Evolutionary conservation across 805 yeast genomes (phyloP), one percentile per base, ranked within the genome.

Genomic region (Teunomyces aglyptinius): DNA sequence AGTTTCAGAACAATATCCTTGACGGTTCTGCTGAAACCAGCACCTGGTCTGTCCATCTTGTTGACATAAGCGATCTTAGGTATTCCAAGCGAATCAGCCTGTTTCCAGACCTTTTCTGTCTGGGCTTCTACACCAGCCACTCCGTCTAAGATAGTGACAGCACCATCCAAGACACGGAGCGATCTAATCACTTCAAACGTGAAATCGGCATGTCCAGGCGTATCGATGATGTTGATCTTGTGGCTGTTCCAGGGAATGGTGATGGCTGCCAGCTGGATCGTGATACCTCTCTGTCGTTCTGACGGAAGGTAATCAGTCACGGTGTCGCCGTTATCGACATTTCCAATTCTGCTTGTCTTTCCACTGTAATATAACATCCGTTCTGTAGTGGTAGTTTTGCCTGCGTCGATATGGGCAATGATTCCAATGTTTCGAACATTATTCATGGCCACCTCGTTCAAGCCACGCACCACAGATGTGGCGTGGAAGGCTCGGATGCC

Each of bases 111-210:
- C 59, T 90, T 92, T 61, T 91, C 97, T 0, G 99, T 92, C 65
- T 94, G 98, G 0, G 98, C 94, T 63, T 94, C 99, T 1, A 94
- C 99, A 10, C 99, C 99, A 2, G 97, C 97, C 6, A 92, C 98
- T 1, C 88, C 96, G 68, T 94, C 99, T 44, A 94, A 67, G 7
- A 94, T 87, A 0, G 96, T 86, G 6, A 94, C 95, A 1, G 92
- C 95, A 3, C 98, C 97, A 68, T 94, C 99, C 7, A 94, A 70
- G 1, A 94, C 97, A 51, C 97, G 77, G 47, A 94, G 74, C 0
- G 98, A 85, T 46, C 97, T 71, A 1, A 82, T 87, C 4, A 94
- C 99, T 65, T 94, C 99, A 63, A 91, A 94, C 0, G 95, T 87
- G 64, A 94, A 94, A 67, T 94, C 99, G 0, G 96, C 97, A 66